phyloP scores from a whole-genome alignment of 805 yeast genomes.

The Saturnispora sanitii region DNA sequence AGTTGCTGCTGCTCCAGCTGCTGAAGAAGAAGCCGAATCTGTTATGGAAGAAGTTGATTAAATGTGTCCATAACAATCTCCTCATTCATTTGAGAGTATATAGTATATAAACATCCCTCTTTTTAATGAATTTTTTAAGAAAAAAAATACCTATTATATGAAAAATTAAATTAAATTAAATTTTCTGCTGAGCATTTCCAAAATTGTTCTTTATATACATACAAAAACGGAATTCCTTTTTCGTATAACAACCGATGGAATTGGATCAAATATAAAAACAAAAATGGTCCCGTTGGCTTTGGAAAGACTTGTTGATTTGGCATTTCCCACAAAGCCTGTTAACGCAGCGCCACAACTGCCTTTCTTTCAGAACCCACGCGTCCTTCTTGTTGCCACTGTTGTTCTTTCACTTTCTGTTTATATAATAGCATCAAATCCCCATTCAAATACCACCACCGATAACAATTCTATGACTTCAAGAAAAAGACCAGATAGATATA shows the following conservation, averaged over 20 bases:
- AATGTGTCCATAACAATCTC: slow-evolving; percentile 1
- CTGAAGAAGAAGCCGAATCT: slow-evolving; percentile 59
- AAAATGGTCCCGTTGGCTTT: background rate
- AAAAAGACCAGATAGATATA: slow-evolving; percentile 56
- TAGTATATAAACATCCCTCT: no score
- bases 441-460: background rate
- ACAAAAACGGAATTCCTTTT: background rate
- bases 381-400: background rate
- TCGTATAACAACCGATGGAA: background rate
- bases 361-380: no score
- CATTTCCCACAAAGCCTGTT: no score
- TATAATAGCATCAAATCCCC: no score
- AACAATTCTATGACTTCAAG: background rate
- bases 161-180: no score
- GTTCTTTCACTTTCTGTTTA: background rate
- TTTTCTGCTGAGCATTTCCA: background rate
- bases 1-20: slow-evolving; percentile 24
- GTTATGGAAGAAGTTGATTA: slow-evolving; percentile 99
- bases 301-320: no score
- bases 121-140: background rate
- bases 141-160: no score
- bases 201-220: no score
- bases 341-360: no score
- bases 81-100: background rate
- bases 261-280: background rate